phyloP scores from a whole-genome alignment of 2,329 filamentous ascomycete genomes.

The Reticulascus tulasneorum region DNA sequence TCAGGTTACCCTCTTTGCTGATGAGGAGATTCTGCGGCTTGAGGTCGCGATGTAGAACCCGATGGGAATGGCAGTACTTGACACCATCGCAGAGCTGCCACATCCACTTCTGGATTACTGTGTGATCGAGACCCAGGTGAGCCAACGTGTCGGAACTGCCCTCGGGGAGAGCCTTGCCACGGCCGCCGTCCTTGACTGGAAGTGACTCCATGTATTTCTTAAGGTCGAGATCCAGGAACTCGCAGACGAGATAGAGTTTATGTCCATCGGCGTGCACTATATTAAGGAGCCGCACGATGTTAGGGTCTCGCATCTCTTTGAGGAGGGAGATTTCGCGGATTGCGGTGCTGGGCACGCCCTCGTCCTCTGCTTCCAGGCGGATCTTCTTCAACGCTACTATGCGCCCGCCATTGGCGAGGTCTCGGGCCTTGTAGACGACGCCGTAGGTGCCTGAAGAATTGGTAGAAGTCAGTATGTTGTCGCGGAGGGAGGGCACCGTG shows the following conservation, averaged over 20 bases:
- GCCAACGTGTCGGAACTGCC: conserved; percentile 62
- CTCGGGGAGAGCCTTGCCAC: conserved; percentile 80
- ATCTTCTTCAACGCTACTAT: conserved; percentile 96
- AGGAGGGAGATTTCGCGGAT: conserved; percentile 92
- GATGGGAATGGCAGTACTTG: conserved; percentile 83
- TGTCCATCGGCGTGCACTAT: conserved; percentile 93
- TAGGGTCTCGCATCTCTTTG: conserved; percentile 90
- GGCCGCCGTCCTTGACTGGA: conserved; percentile 76
- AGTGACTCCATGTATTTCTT: conserved; percentile 97
- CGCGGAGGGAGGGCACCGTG: neutral
- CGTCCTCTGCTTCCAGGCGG: conserved; percentile 89
- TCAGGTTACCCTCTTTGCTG: conserved; percentile 80
- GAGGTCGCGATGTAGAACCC: conserved; percentile 81
- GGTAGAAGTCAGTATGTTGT: neutral
- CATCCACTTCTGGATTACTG: conserved; percentile 92
- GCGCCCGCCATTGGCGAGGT: conserved; percentile 74
- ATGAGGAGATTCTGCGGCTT: conserved; percentile 92
- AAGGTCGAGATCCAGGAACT: conserved; percentile 85
- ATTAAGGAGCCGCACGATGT: conserved; percentile 83
- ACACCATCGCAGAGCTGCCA: conserved; percentile 80
- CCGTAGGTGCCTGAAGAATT: conserved; percentile 75
- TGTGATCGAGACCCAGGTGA: conserved; percentile 68
- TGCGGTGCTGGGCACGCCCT: conserved; percentile 86
- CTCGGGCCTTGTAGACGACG: conserved; percentile 90
- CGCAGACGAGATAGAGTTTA: conserved; percentile 90